These are phyloP conservation scores for Psidium guajava DNA, from an alignment of 345 rosid genomes.

Conservation along the genomic window DNA sequence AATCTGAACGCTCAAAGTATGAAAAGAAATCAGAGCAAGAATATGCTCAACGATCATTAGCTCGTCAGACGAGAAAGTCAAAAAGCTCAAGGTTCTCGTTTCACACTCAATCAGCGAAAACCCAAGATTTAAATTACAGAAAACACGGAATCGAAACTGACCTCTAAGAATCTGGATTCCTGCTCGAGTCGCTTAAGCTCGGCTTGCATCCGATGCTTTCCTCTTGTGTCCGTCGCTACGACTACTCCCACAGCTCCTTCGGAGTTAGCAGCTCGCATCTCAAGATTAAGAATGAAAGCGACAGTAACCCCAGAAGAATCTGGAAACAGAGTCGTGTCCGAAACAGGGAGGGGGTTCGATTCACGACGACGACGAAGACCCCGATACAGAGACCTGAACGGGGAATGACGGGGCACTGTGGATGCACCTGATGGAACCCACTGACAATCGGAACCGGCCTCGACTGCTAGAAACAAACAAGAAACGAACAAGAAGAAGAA, in stretches of 20 bases:
- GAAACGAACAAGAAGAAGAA: neutral
- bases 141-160: neutral
- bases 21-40: neutral
- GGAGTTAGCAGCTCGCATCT: constrained; percentile 49
- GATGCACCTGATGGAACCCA: neutral
- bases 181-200: constrained; percentile 74
- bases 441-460: neutral
- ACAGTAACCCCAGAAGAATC: neutral
- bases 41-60: neutral
- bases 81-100: neutral
- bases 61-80: neutral
- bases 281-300: neutral
- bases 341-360: neutral
- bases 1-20: neutral
- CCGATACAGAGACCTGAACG: neutral
- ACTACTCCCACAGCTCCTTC: constrained; percentile 30
- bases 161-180: constrained; percentile 72
- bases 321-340: neutral
- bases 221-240: constrained; percentile 35
- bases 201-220: constrained; percentile 73
- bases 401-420: neutral
- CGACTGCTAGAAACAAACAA: neutral
- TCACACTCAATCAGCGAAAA: neutral
- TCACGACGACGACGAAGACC: neutral
- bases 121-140: neutral